Conservation (phyloP, 805 yeast species). For the Ogataea salicorniae region DNA sequence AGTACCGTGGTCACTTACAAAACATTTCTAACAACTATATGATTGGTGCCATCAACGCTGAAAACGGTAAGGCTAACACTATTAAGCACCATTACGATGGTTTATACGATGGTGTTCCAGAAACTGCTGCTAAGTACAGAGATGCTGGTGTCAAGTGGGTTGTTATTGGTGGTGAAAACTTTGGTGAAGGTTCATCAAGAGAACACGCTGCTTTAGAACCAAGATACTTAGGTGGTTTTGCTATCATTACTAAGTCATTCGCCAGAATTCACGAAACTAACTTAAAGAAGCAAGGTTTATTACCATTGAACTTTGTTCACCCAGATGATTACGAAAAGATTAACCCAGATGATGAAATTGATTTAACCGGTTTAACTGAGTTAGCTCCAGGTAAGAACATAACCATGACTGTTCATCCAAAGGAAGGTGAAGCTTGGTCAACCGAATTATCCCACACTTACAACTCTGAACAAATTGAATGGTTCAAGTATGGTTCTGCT, state of each 20-base stretch:
- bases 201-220: conserved; percentile 99
- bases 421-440: conserved; percentile 80
- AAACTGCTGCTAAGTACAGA: conserved; percentile 92
- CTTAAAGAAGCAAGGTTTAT: conserved; percentile 98
- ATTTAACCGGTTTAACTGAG: conserved; percentile 75
- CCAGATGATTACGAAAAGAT: conserved; percentile 91
- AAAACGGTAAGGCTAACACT: conserved; percentile 89
- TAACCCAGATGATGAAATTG: conserved; percentile 84
- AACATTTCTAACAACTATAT: conserved; percentile 98
- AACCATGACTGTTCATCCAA: conserved; percentile 67
- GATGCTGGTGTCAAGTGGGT: conserved; percentile 92
- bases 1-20: conserved; percentile 99
- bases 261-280: conserved; percentile 99
- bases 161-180: conserved; percentile 97
- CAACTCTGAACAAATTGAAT: conserved; percentile 93
- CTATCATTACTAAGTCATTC: conserved; percentile 94
- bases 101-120: conserved; percentile 92
- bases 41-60: conserved; percentile 99
- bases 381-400: conserved; percentile 92
- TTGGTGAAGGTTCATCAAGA: conserved; percentile 99
- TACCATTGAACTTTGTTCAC: conserved; percentile 91
- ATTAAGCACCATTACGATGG: conserved; percentile 90
- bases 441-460: conserved; percentile 93
- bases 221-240: conserved; percentile 97
- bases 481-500: conserved; percentile 99